Evolutionary conservation across 2,329 filamentous ascomycete genomes (phyloP).

Genomic region (Alternaria conjuncta): DNA sequence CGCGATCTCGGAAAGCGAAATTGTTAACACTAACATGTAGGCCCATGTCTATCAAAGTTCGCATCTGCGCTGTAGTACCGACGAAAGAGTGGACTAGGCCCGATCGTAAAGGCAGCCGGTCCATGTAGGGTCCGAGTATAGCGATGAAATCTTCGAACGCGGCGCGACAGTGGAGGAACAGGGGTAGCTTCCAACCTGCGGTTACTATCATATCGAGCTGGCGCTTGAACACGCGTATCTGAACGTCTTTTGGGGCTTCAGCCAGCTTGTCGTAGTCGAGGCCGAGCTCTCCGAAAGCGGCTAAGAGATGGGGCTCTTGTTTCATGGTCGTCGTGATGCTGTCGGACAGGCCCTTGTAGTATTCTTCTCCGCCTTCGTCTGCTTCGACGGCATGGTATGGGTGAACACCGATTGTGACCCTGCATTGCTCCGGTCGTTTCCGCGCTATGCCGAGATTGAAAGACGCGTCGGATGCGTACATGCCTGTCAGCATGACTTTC

Average conservation of each 20-base stretch:
- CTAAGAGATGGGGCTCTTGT: slow-evolving; percentile 36
- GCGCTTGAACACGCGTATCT: slow-evolving; percentile 50
- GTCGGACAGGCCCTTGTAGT: slow-evolving; percentile 35
- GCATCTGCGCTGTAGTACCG: slow-evolving; percentile 51
- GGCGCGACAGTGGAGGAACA: slow-evolving; percentile 53
- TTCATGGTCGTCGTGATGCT: slow-evolving; percentile 27
- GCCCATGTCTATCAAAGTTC: slow-evolving; percentile 45
- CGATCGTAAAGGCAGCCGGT: slow-evolving; percentile 38
- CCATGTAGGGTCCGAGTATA: slow-evolving; percentile 51
- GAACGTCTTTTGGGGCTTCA: slow-evolving; percentile 51
- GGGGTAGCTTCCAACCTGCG: slow-evolving; percentile 45
- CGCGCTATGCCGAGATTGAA: slow-evolving; percentile 31
- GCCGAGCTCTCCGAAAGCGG: slow-evolving; percentile 59
- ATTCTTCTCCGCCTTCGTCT: slow-evolving; percentile 35
- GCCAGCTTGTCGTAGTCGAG: slow-evolving; percentile 59
- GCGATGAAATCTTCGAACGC: slow-evolving; percentile 54
- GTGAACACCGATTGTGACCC: slow-evolving; percentile 58
- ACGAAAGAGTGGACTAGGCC: slow-evolving; percentile 53
- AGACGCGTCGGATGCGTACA: slow-evolving; percentile 52
- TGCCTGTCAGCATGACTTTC: slow-evolving; percentile 48
- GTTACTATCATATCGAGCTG: slow-evolving; percentile 52
- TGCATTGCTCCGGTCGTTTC: slow-evolving; percentile 41
- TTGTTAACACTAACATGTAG: slow-evolving; percentile 59
- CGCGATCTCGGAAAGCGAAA: slow-evolving; percentile 53
- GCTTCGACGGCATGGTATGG: slow-evolving; percentile 59